Conservation (phyloP, 1,284 basidiomycete species). For the Ceratobasidium sp. region DNA sequence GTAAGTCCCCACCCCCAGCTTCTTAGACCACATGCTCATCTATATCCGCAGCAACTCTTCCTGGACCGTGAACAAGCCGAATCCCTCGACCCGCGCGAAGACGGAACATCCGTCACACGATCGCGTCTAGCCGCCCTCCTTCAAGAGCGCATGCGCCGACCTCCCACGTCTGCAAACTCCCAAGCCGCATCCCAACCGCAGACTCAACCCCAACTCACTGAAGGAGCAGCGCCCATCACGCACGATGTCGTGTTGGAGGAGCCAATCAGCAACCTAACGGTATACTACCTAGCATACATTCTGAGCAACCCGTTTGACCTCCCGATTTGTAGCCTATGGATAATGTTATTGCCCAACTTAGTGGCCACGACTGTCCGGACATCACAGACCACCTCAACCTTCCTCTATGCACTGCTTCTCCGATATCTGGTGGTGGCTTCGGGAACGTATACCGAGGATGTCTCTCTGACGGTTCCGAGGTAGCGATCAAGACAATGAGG, state of each 20-base stretch:
- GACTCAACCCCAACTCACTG: too few species aligned
- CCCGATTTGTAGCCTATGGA: too few species aligned
- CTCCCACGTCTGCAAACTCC: conserved; percentile 14
- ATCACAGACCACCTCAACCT: not conserved
- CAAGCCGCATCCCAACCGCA: too few species aligned
- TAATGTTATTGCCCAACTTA: not conserved
- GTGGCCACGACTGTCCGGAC: conserved; percentile 8
- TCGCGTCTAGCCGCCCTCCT: conserved; percentile 74
- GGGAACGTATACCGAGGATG: not conserved
- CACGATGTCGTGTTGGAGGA: too few species aligned
- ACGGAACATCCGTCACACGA: conserved; percentile 78
- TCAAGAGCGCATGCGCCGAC: conserved; percentile 73
- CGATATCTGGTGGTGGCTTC: conserved; percentile 11
- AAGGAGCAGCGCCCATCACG: too few species aligned
- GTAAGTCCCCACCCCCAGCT: conserved; percentile 61
- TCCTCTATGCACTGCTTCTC: not conserved
- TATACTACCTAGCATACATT: too few species aligned
- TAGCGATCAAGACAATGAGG: conserved; percentile 24
- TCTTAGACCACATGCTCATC: conserved; percentile 18
- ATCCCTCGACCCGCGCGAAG: conserved; percentile 81
- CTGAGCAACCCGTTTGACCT: too few species aligned
- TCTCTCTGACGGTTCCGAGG: not conserved
- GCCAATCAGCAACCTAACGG: too few species aligned
- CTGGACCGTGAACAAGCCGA: conserved; percentile 89
- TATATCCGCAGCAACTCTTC: conserved; percentile 76